Evolutionary conservation across 2,329 filamentous ascomycete genomes (phyloP).

Genomic region (Elsinoe arachidis): DNA sequence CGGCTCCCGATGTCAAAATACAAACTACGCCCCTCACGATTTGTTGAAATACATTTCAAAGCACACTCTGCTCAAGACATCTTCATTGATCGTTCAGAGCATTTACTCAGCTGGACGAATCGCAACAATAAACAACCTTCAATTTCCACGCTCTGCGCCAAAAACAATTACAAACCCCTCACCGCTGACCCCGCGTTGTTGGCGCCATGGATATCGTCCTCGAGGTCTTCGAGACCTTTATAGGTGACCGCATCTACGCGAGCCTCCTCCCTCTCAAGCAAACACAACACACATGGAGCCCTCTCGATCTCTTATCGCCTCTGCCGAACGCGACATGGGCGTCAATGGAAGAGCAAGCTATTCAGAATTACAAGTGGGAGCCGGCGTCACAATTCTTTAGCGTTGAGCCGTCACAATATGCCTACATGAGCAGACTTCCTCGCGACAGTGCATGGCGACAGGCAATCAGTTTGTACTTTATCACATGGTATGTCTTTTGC

Average conservation of each 20-base stretch:
- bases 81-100: neutral
- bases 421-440: constrained; percentile 68
- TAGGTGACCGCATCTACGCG: constrained; percentile 74
- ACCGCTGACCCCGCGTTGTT: constrained; percentile 11
- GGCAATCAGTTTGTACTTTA: constrained; percentile 64
- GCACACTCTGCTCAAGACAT: neutral
- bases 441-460: constrained; percentile 74
- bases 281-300: constrained; percentile 46
- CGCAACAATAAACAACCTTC: neutral
- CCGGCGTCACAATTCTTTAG: constrained; percentile 63
- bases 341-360: constrained; percentile 34
- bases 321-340: constrained; percentile 50
- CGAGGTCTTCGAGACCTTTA: constrained; percentile 71
- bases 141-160: neutral
- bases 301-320: constrained; percentile 38
- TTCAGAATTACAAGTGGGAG: constrained; percentile 52
- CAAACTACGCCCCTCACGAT: neutral
- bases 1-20: neutral
- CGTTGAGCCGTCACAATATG: constrained; percentile 62
- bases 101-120: neutral
- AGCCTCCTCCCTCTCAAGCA: constrained; percentile 52
- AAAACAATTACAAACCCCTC: constrained; percentile 5
- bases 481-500: constrained; percentile 61
- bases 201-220: constrained; percentile 81
- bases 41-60: neutral